A percentile compares a stretch with the other conserved stretches of the same genome.
Conservation (phyloP, 305 asterid species). For the Fraxinus velutina region DNA sequence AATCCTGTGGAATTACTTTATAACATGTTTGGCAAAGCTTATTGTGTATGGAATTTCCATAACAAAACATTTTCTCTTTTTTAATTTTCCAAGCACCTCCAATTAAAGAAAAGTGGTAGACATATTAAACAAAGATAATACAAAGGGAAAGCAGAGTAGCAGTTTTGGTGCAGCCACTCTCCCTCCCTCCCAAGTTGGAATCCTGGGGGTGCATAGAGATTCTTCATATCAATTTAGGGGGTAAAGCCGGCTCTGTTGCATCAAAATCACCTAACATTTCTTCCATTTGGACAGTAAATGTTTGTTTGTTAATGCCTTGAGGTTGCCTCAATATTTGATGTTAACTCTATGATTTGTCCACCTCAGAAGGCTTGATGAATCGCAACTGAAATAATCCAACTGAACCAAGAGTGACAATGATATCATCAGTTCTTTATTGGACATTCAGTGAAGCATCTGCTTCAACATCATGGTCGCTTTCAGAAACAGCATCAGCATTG, state of each 20-base stretch:
- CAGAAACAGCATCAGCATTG: slow-evolving; percentile 23
- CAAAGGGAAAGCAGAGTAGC: background rate
- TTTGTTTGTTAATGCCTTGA: slow-evolving; percentile 10
- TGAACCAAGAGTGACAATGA: slow-evolving; percentile 12
- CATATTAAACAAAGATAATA: background rate
- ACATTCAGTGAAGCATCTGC: slow-evolving; percentile 24
- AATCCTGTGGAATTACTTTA: background rate
- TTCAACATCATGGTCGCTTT: slow-evolving; percentile 29
- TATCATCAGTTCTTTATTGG: slow-evolving; percentile 4
- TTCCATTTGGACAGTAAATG: background rate
- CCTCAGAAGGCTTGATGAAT: background rate
- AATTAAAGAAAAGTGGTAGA: background rate
- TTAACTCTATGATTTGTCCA: background rate
- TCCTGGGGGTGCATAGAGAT: background rate
- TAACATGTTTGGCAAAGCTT: background rate
- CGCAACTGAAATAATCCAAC: background rate
- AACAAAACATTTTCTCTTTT: background rate
- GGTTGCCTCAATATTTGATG: slow-evolving; percentile 3
- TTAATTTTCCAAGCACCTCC: background rate
- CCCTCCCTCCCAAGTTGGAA: slow-evolving; percentile 10
- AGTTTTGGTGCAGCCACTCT: background rate
- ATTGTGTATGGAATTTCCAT: background rate
- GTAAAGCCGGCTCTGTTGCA: background rate
- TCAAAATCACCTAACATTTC: slow-evolving; percentile 5
- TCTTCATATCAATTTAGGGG: background rate